Conservation (phyloP, 1,284 basidiomycete species). For the Ustilago esculenta region DNA sequence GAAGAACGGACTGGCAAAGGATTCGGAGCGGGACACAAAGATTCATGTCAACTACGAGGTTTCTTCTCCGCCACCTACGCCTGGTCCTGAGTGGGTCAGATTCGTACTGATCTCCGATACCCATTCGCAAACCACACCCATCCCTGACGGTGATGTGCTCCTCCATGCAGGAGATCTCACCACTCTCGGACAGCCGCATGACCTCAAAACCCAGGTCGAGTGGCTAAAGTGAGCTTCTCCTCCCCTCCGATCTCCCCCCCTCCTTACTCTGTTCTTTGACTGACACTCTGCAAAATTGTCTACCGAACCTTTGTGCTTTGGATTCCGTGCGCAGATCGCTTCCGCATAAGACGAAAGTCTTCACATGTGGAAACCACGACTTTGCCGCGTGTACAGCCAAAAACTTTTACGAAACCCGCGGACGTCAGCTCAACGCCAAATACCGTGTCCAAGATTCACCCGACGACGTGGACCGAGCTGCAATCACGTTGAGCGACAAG, state of each 20-base stretch:
- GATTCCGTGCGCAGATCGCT: too few relatives aligned
- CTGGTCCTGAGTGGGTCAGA: constrained; percentile 30
- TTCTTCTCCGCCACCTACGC: constrained; percentile 16
- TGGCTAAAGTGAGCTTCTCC: constrained; percentile 37
- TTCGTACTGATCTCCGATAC: constrained; percentile 51
- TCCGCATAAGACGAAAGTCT: constrained; percentile 35
- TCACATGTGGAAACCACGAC: constrained; percentile 51
- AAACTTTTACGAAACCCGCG: constrained; percentile 23
- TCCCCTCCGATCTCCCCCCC: too few relatives aligned
- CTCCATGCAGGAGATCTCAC: constrained; percentile 51
- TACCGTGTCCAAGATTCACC: constrained; percentile 11
- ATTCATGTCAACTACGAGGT: constrained; percentile 30
- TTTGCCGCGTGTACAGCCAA: constrained; percentile 19
- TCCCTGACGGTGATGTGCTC: constrained; percentile 41
- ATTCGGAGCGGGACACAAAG: constrained; percentile 11
- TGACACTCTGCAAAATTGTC: too few relatives aligned
- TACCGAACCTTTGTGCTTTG: too few relatives aligned
- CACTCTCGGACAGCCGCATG: constrained; percentile 23
- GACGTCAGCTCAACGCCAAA: constrained; percentile 25
- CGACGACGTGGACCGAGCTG: constrained; percentile 13
- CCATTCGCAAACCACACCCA: constrained; percentile 28
- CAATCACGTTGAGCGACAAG: background rate
- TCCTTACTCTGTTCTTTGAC: too few relatives aligned
- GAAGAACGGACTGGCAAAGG: background rate
- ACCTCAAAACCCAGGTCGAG: constrained; percentile 23